A percentile compares a stretch with the other conserved stretches of the same genome.
Evolutionary conservation across 225 moss, liverwort and hornwort species (phyloP).

Genomic region (Straminergon stramineum): DNA sequence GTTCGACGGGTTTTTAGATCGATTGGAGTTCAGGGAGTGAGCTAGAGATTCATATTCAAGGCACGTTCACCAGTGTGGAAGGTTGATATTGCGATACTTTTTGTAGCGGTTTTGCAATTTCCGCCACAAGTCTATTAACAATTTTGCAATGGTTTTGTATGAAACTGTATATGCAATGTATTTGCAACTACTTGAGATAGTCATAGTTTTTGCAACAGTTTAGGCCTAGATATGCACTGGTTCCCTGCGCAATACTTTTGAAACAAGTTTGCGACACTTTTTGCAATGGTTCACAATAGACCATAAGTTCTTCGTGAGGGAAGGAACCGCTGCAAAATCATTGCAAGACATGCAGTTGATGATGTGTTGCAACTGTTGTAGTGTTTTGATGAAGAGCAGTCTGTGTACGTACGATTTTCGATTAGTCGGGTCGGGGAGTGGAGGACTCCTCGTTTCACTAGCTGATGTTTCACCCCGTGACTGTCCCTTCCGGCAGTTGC

Average conservation of each 20-base stretch:
- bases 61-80: neutral
- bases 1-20: neutral
- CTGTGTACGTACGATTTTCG: neutral
- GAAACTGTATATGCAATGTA: neutral
- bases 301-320: neutral
- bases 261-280: neutral
- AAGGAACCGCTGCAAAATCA: neutral
- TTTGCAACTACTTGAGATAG: neutral
- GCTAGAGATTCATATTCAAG: neutral
- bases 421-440: neutral
- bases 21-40: neutral
- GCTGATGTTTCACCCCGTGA: neutral
- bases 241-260: neutral
- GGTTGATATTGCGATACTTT: neutral
- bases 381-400: neutral
- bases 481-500: neutral
- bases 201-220: neutral
- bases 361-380: neutral
- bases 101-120: neutral
- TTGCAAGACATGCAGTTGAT: neutral
- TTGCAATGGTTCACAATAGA: neutral
- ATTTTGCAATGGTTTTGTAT: neutral
- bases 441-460: neutral
- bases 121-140: neutral
- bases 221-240: neutral